Evolutionary conservation across 768 basidiomycete genomes (phyloP), one percentile per base, ranked within the genome.

Genomic region (Lentinula boryana): DNA sequence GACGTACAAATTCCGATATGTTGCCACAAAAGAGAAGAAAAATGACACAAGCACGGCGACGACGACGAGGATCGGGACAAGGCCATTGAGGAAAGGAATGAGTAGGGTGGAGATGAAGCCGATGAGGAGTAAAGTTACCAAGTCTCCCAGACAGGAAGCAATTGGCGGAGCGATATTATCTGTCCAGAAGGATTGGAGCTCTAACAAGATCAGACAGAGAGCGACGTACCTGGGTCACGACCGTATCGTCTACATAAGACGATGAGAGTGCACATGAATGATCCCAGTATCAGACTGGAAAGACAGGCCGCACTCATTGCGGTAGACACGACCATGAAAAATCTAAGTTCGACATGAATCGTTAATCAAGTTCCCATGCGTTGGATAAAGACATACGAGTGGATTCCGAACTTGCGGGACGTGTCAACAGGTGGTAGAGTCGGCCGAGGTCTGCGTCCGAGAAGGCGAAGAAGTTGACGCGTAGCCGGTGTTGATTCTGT

Each of bases 161-260:
- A 98, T 80, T 0, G 97, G 95, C 0, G 97, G 93, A 1, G 95
- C 91, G 65, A 98, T 95, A 71, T 99, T 99, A 69, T 97, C 95
- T 93, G 68, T 6, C 48, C 13, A 27, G 35, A 10, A 5, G 2
- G 9, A 21, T 41, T 56, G 67, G 16, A 60, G 31, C 35, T 40
- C 15, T 51, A 16, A 36, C 27, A 21, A 27, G 38, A 32, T 18
- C 52, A 3, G 18, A 9, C 2, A 16, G n/a, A 43, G 40, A 53
- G 9, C 15, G 36, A 65, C 79, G 50, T 67, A 88, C 94, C 95
- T 59, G 97, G 97, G 72, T 99, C 89, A 44, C 88, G 82, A 4
- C 87, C 84, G 63, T 82, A 84, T 67, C 77, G 81, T 55, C 92
- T 78, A 69, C 94, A 95, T 1, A 90, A 56, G 21, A 98, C 80